phyloP scores from a whole-genome alignment of 1,284 basidiomycete genomes.

The Leccinum pachyderme region DNA sequence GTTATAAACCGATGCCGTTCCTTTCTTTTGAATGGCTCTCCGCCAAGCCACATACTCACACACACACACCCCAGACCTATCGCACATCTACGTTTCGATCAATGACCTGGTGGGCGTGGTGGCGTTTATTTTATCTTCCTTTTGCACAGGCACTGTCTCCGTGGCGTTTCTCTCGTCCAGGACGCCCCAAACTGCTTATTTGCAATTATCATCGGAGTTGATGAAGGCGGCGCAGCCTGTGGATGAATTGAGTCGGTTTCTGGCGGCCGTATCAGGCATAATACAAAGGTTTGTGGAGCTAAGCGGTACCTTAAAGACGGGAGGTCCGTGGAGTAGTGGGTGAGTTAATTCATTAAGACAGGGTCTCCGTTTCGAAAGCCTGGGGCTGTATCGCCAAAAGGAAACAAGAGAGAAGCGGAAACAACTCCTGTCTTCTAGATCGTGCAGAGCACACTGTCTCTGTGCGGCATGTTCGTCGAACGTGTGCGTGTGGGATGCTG shows the following conservation, averaged over 20 bases:
- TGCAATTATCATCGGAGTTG: constrained; percentile 23
- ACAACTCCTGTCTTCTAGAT: constrained; percentile 1
- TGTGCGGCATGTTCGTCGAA: constrained; percentile 21
- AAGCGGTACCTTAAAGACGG: constrained; percentile 6
- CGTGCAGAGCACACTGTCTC: constrained; percentile 2
- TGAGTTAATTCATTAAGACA: constrained; percentile 12
- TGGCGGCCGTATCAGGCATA: constrained; percentile 5
- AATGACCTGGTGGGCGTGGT: constrained; percentile 18
- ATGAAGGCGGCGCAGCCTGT: constrained; percentile 23
- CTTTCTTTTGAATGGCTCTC: constrained; percentile 5
- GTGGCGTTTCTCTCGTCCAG: constrained; percentile 26
- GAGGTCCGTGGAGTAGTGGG: constrained; percentile 21
- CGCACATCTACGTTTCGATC: constrained; percentile 26
- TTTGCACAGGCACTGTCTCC: constrained; percentile 14
- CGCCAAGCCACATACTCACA: not conserved
- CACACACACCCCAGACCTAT: constrained; percentile 9
- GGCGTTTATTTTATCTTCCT: constrained; percentile 8
- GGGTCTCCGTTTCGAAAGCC: constrained; percentile 16
- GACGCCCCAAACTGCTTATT: constrained; percentile 14
- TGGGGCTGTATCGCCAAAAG: constrained; percentile 4
- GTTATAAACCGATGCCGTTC: constrained; percentile 1
- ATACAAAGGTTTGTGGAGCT: not conserved
- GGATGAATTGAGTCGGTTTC: constrained; percentile 8
- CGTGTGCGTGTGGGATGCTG: constrained; percentile 7
- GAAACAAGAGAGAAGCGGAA: not conserved